phyloP scores from a whole-genome alignment of 495 filamentous ascomycete genomes.

The Xylaria intraflava region DNA sequence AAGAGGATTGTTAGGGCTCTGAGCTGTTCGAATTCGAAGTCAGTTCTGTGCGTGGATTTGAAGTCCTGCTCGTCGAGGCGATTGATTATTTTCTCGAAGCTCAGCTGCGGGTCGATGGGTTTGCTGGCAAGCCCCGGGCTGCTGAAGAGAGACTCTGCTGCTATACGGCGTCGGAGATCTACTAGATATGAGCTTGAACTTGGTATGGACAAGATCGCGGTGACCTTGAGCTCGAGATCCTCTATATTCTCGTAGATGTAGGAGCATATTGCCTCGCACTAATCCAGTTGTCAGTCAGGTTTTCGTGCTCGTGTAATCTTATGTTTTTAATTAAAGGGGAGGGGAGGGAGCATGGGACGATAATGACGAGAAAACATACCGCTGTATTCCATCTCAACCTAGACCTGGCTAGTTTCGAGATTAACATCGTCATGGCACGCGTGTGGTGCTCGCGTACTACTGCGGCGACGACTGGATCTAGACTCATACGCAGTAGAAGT shows the following conservation, averaged over 20 bases:
- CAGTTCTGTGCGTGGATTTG: slow-evolving; percentile 33
- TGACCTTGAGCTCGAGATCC: slow-evolving; percentile 49
- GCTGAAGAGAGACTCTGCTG: slow-evolving; percentile 60
- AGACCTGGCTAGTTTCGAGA: slow-evolving; percentile 12
- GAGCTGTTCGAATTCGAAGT: slow-evolving; percentile 58
- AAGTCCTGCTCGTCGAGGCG: slow-evolving; percentile 45
- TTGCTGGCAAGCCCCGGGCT: slow-evolving; percentile 42
- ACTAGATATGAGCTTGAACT: slow-evolving; percentile 48
- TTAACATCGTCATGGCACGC: slow-evolving; percentile 21
- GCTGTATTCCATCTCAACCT: slow-evolving; percentile 20
- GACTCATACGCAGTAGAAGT: slow-evolving; percentile 53
- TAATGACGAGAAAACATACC: slow-evolving; percentile 16
- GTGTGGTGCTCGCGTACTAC: slow-evolving; percentile 31
- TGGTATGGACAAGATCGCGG: slow-evolving; percentile 54
- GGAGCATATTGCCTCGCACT: slow-evolving; percentile 50
- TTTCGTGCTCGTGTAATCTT: no score
- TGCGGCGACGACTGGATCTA: slow-evolving; percentile 48
- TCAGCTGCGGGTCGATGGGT: slow-evolving; percentile 38
- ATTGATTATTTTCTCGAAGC: slow-evolving; percentile 44
- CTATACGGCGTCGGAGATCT: slow-evolving; percentile 64
- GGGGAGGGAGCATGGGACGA: neutral
- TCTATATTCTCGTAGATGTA: slow-evolving; percentile 46
- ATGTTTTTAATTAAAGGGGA: no score
- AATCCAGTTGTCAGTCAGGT: slow-evolving; percentile 18
- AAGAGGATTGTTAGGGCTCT: slow-evolving; percentile 58